A percentile compares a stretch with the other conserved stretches of the same genome.
Evolutionary conservation across 192 early-diverging fungal genomes (phyloP).

Genomic region (Podila clonocystis): DNA sequence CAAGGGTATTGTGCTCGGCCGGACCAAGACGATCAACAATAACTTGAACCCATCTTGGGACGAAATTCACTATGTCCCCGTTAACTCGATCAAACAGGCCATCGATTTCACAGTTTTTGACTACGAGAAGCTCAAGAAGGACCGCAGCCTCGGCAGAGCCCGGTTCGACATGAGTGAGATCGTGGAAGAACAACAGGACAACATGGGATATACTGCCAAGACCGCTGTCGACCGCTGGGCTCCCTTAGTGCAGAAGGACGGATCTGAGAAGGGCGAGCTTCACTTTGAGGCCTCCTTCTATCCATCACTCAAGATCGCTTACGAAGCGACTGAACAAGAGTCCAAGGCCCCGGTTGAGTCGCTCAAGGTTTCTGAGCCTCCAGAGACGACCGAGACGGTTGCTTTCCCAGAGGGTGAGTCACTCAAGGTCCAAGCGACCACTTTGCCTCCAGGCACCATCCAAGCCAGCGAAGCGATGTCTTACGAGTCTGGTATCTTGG

Average conservation of each 20-base stretch:
- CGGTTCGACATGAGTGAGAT: constrained; percentile 69
- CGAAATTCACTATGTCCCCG: constrained; percentile 85
- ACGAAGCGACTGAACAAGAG: constrained; percentile 24
- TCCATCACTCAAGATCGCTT: constrained; percentile 49
- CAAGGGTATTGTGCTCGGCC: constrained; percentile 65
- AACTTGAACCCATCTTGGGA: constrained; percentile 93
- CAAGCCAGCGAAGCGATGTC: constrained; percentile 28
- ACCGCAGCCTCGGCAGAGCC: constrained; percentile 82
- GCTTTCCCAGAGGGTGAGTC: constrained; percentile 11
- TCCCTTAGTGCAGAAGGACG: constrained; percentile 64
- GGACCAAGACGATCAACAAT: constrained; percentile 83
- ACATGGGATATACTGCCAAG: constrained; percentile 29
- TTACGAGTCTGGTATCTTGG: constrained; percentile 44
- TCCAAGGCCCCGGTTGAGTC: too few relatives aligned
- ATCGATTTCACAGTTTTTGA: constrained; percentile 87
- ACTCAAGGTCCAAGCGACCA: constrained; percentile 10
- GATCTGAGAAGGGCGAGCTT: constrained; percentile 67
- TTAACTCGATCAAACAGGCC: constrained; percentile 78
- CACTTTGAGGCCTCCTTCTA: constrained; percentile 66
- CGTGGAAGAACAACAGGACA: constrained; percentile 57
- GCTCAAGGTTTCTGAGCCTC: too few relatives aligned
- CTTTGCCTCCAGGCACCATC: constrained; percentile 23
- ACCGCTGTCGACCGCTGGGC: constrained; percentile 54
- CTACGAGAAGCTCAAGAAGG: constrained; percentile 86
- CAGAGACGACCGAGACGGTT: constrained; percentile 15